Conservation (phyloP, 108 stramenopile species). For the Conticribra weissflogii region DNA sequence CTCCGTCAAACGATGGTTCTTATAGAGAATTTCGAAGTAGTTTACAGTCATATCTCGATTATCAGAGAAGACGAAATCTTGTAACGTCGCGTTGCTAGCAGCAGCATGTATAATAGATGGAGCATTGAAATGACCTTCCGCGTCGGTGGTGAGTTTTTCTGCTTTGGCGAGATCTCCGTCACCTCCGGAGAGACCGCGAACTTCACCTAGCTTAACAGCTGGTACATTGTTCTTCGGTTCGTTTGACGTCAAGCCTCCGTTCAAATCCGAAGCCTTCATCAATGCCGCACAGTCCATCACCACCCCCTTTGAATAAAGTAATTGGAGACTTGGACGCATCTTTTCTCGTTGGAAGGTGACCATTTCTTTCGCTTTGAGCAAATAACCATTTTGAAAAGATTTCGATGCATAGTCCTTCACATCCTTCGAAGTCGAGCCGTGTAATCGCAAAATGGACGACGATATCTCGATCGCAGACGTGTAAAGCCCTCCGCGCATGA, state of each 20-base stretch:
- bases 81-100: slow-evolving; percentile 14
- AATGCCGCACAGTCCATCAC: slow-evolving; percentile 75
- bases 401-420: slow-evolving; percentile 61
- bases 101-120: slow-evolving; percentile 48
- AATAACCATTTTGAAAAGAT: slow-evolving; percentile 62
- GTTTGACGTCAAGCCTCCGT: slow-evolving; percentile 11
- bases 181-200: slow-evolving; percentile 71
- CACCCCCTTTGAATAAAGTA: slow-evolving; percentile 66
- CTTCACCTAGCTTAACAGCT: slow-evolving; percentile 1
- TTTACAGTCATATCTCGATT: slow-evolving; percentile 76
- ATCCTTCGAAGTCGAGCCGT: slow-evolving; percentile 62
- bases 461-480: slow-evolving; percentile 62
- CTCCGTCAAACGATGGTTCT: slow-evolving; percentile 21
- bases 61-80: slow-evolving; percentile 38
- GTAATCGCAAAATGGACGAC: slow-evolving; percentile 60
- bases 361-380: slow-evolving; percentile 78
- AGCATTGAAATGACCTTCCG: slow-evolving; percentile 60
- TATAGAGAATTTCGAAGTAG: slow-evolving; percentile 49
- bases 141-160: slow-evolving; percentile 61
- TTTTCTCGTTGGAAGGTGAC: slow-evolving; percentile 66
- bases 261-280: slow-evolving; percentile 43
- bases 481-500: slow-evolving; percentile 72
- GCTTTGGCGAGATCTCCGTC: slow-evolving; percentile 59
- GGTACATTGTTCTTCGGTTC: not conserved
- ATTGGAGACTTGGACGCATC: slow-evolving; percentile 64